Base-by-base conservation (phyloP, 2,329 filamentous ascomycete genomes). In the Cercospora sp. region DNA sequence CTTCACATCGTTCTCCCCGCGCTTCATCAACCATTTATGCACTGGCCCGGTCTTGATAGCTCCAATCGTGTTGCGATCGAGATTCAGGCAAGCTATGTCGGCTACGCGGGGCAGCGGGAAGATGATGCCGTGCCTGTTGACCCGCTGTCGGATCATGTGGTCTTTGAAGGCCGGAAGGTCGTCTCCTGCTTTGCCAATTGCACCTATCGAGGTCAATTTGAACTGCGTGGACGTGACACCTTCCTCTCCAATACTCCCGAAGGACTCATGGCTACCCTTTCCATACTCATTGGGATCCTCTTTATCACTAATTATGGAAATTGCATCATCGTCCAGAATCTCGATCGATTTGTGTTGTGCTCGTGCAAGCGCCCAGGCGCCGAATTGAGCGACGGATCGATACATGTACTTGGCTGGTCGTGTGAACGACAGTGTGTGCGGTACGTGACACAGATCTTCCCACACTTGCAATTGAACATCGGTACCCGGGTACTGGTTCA, bases 341-440 rank as follows among this genome's bases (percentile, higher is more conserved):
- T 95, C 91, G 64, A 97, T 94, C 0, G 88, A 87, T 0, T 86
- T 87, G 68, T 92, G 86, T 76, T 97, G 94, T 0, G 93, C 93
- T 71, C 90, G 85, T 0, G 94, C 92, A 23, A 97, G 84, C 0
- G 91, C 91, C 94, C 94, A 98, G 0, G 94, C 93, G 2, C 93
- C 91, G 75, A 99, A 98, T 73, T 97, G 94, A 0, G 95, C 91
- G 63, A 97, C 89, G 1, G 92, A 92, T 59, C 94, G 88, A 78
- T 93, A 98, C 93, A 98, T 97, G 80, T 91, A 91, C 78, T 98
- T 98, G 57, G 94, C 95, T 0, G 95, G 95, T n/a, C 90, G 87
- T 0, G 94, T 98, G 78, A 97, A 98, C 74, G 92, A 97, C n/a
- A 98, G 84, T 0, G 94, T 97, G 0, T 94, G 92, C 0, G 91